Conservation (phyloP, 441 rosid species). For the Biscutella laevigata region DNA sequence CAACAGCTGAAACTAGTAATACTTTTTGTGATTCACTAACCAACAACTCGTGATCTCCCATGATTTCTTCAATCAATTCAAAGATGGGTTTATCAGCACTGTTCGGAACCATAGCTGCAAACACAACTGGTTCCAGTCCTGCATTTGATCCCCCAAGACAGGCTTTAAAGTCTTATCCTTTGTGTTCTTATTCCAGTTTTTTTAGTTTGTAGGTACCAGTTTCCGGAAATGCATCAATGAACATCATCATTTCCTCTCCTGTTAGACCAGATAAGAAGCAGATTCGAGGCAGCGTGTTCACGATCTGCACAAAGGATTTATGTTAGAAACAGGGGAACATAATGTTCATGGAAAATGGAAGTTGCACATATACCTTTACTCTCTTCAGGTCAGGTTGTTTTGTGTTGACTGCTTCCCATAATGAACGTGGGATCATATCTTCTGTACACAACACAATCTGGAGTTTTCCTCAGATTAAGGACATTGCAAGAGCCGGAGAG, state of each 20-base stretch:
- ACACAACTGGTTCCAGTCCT: slow-evolving; percentile 62
- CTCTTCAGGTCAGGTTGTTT: slow-evolving; percentile 52
- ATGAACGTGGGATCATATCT: slow-evolving; percentile 57
- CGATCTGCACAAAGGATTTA: slow-evolving; percentile 31
- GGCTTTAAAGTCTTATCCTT: neutral
- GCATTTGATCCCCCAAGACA: slow-evolving; percentile 19
- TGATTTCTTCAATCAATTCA: slow-evolving; percentile 67
- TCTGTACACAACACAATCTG: slow-evolving; percentile 67
- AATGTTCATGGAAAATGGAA: neutral
- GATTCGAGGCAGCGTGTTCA: slow-evolving; percentile 54
- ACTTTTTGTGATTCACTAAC: slow-evolving; percentile 31
- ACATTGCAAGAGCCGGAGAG: no score
- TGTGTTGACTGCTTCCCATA: slow-evolving; percentile 69
- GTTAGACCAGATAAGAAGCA: slow-evolving; percentile 78
- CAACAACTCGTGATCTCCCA: slow-evolving; percentile 87
- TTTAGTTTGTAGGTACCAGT: slow-evolving; percentile 36
- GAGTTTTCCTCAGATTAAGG: no score
- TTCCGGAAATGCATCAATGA: slow-evolving; percentile 76
- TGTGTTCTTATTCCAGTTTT: neutral
- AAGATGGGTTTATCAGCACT: slow-evolving; percentile 58
- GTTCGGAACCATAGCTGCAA: slow-evolving; percentile 83
- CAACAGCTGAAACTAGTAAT: neutral
- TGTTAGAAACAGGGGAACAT: neutral
- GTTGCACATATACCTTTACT: slow-evolving; percentile 38
- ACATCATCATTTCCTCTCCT: slow-evolving; percentile 95